Base-by-base conservation (phyloP, 768 basidiomycete species). In the Lactarius deliciosus region DNA sequence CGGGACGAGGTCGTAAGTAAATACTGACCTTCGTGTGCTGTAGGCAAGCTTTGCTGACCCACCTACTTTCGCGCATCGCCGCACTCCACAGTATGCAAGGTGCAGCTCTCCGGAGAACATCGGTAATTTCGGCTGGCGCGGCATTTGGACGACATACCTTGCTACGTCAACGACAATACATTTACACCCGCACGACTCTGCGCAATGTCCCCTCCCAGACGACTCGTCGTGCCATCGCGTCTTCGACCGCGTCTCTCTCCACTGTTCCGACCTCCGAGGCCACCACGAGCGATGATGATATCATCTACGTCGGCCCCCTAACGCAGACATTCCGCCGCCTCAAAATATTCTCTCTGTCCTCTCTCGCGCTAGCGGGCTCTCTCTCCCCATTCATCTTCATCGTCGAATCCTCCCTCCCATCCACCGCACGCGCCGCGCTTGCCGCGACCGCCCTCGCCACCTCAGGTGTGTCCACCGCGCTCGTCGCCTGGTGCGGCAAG, bases 301-400 rank as follows among this genome's bases (percentile, higher is more conserved):
- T 70, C 34, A 73, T 81, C n/a, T 94, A 94, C 73, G 76, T 81
- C 68, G 93, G 91, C 0, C 93, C 92, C 2, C 79, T 94, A 45
- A 77, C 86, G 0, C 75, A 79, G 54, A 90, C 92, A 1, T 94
- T 92, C 79, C 84, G 86, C 63, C 83, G 85, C 28, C 82, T 94
- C 64, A 94, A 95, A 75, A 76, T 92, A 10, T 93, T 95, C 79
- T 94, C 92, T 15, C 78, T 96, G 0, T 85, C 87, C 28, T 93
- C 93, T 0, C 82, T 95, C 57, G 81, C 81, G 2, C 81, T 92
- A 58, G 88, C 91, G 11, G 77, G 81, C 65, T 81, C 84, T 5
- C 79, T 95, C 71, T 80, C 90, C 2, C 94, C 94, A 1, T 86
- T 95, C 77, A 85, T 95, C 68, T 90, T 95, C 76, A 74, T 91